These are phyloP conservation scores for Vigna nakashimae DNA, from an alignment of 306 rosid species.

Conservation along the genomic window DNA sequence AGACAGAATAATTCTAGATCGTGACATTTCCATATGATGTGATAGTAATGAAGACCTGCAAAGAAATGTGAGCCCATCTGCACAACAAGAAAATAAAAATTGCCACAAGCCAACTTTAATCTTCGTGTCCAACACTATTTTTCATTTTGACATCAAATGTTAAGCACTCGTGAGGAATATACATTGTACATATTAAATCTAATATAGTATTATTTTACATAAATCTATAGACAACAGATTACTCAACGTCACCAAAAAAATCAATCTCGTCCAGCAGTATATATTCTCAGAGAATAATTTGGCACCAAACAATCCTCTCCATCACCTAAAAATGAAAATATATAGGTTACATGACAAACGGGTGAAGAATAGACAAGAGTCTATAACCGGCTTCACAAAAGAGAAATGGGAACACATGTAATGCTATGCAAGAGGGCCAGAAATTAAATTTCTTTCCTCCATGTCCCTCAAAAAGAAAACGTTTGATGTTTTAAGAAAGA, in stretches of 20 bases:
- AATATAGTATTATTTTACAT: background rate
- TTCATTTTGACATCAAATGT: background rate
- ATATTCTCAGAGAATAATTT: background rate
- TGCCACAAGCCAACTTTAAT: slow-evolving; percentile 21
- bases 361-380: slow-evolving; percentile 1
- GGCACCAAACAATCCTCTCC: background rate
- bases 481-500: background rate
- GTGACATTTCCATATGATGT: background rate
- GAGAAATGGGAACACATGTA: background rate
- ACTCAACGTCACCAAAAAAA: background rate
- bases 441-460: background rate
- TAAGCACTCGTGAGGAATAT: background rate
- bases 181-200: background rate
- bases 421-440: background rate
- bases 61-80: background rate
- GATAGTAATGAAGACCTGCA: background rate
- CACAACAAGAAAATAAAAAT: background rate
- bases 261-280: background rate
- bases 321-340: background rate
- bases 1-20: slow-evolving; percentile 5
- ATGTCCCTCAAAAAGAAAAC: background rate
- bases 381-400: background rate
- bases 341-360: background rate
- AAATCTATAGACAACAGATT: background rate
- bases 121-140: slow-evolving; percentile 2